Conservation (phyloP, 1,139 yeast species). For the Candida labiduridarum region DNA sequence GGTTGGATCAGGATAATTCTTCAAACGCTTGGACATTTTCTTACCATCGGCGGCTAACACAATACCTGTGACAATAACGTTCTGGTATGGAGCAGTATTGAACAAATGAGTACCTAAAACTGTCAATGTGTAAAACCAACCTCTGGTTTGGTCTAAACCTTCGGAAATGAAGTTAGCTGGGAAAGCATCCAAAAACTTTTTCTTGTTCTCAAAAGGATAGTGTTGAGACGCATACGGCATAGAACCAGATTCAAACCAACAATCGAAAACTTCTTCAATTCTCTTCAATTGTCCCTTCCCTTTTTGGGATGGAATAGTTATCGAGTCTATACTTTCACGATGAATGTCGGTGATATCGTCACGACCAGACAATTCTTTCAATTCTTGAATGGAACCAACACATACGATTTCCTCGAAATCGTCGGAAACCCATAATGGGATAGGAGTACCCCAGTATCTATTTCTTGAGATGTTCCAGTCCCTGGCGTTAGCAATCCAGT, state of each 20-base stretch:
- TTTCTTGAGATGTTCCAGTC: constrained; percentile 99
- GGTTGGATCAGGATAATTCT: constrained; percentile 96
- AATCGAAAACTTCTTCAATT: constrained; percentile 97
- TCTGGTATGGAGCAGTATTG: constrained; percentile 89
- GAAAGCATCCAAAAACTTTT: constrained; percentile 73
- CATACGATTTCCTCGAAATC: constrained; percentile 92
- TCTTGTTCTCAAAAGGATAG: constrained; percentile 89
- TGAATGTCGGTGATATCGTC: constrained; percentile 84
- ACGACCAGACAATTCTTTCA: constrained; percentile 81
- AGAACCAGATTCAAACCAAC: constrained; percentile 99
- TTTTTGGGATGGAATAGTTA: constrained; percentile 89
- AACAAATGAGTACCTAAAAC: constrained; percentile 95
- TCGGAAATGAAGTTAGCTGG: constrained; percentile 98
- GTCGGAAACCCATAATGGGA: constrained; percentile 96
- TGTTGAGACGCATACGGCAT: constrained; percentile 99
- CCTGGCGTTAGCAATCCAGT: constrained; percentile 98
- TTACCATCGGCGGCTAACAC: constrained; percentile 98
- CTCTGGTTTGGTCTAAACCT: constrained; percentile 99
- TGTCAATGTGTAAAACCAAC: constrained; percentile 98
- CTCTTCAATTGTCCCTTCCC: constrained; percentile 90
- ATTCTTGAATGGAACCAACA: constrained; percentile 86
- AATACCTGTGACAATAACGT: constrained; percentile 95
- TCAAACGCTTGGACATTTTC: constrained; percentile 97
- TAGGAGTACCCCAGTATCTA: constrained; percentile 99
- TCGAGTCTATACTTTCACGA: constrained; percentile 87